phyloP scores from a whole-genome alignment of 1,284 basidiomycete genomes.

The Ustilago curta region DNA sequence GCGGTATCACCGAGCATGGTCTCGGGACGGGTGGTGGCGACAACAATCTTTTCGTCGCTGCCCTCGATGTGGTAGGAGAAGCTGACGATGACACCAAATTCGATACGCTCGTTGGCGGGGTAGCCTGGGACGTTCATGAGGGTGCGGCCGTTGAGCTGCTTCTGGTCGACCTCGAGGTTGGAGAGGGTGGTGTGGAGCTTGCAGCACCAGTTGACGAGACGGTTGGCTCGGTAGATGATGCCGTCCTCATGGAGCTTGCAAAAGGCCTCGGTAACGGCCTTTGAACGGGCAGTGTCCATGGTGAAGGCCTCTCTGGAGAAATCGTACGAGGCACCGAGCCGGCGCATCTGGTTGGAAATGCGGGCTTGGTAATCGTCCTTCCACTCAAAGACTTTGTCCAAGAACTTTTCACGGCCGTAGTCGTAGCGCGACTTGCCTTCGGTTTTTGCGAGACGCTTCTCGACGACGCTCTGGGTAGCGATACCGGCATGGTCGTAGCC shows the following conservation, averaged over 20 bases:
- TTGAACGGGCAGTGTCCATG: constrained; percentile 79
- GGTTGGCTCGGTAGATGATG: constrained; percentile 93
- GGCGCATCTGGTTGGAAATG: constrained; percentile 88
- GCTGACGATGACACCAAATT: constrained; percentile 95
- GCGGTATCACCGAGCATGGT: constrained; percentile 99
- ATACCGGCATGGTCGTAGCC: constrained; percentile 99
- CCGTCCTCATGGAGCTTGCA: constrained; percentile 92
- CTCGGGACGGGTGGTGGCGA: constrained; percentile 97
- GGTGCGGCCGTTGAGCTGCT: constrained; percentile 88
- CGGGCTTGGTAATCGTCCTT: constrained; percentile 94
- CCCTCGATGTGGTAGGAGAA: constrained; percentile 93
- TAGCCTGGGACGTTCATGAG: constrained; percentile 93
- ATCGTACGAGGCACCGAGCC: constrained; percentile 93
- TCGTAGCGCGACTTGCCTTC: constrained; percentile 89
- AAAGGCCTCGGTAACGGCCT: constrained; percentile 92
- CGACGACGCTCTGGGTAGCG: constrained; percentile 97
- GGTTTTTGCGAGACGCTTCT: constrained; percentile 87
- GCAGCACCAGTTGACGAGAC: constrained; percentile 98
- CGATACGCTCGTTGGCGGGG: constrained; percentile 90
- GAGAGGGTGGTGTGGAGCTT: constrained; percentile 95
- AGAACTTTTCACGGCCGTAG: constrained; percentile 90
- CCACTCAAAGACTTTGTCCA: constrained; percentile 94
- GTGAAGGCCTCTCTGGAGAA: constrained; percentile 95
- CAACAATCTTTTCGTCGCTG: constrained; percentile 88
- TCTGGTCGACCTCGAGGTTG: constrained; percentile 97